phyloP scores from a whole-genome alignment of 129 eudicot species.

The sunflower (Helianthus annuus) region HanXRQr2.0-SUNRISE NC_035448.2:61372149-61372648 shows the following conservation, averaged over 20 bases:
- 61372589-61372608: conserved; percentile 95
- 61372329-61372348: conserved; percentile 90
- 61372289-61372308: conserved; percentile 53
- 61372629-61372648: conserved; percentile 91
- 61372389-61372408: conserved; percentile 95
- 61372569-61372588: conserved; percentile 89
- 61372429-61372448: conserved; percentile 78
- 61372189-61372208: background rate
- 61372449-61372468: conserved; percentile 83
- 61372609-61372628: conserved; percentile 92
- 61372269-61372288: conserved; percentile 36
- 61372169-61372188: background rate
- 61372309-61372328: conserved; percentile 98
- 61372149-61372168: background rate
- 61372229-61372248: background rate
- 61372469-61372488: conserved; percentile 42
- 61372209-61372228: background rate
- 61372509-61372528: background rate
- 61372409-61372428: conserved; percentile 77
- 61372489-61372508: no score
- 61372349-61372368: conserved; percentile 93
- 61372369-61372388: conserved; percentile 94
- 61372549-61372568: conserved; percentile 54
- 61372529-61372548: background rate
- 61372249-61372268: background rate